These are phyloP conservation scores for Podospora appendiculata DNA, from an alignment of 495 filamentous ascomycete genomes.

Conservation along the genomic window DNA sequence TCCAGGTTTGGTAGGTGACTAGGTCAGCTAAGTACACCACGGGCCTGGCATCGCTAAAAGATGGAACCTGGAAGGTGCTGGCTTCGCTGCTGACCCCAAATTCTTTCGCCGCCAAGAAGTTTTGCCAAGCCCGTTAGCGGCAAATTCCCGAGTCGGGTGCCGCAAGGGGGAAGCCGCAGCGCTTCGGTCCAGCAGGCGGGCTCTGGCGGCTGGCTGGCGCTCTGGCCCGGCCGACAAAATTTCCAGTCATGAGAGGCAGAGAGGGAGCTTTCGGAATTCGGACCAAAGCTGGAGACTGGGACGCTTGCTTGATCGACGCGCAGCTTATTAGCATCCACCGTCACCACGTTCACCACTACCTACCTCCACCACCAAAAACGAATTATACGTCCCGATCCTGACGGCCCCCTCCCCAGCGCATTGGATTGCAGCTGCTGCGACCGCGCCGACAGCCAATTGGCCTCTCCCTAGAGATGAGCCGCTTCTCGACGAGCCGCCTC, in stretches of 20 bases:
- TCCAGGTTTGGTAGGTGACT: conserved; percentile 10
- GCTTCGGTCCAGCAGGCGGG: neutral
- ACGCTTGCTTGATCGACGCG: too few species aligned
- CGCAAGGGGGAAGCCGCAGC: too few species aligned
- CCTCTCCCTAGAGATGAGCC: conserved; percentile 28
- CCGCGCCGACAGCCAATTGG: conserved; percentile 4
- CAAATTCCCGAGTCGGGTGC: conserved; percentile 14
- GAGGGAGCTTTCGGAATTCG: too few species aligned
- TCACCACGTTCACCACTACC: neutral
- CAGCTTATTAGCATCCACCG: neutral
- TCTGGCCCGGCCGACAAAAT: too few species aligned
- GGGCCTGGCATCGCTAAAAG: too few species aligned
- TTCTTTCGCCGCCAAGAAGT: conserved; percentile 15
- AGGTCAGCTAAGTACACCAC: conserved; percentile 1
- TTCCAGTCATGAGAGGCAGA: too few species aligned
- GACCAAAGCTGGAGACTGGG: too few species aligned
- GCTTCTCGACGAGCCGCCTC: conserved; percentile 33
- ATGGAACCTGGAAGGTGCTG: neutral
- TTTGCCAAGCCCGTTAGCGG: conserved; percentile 11
- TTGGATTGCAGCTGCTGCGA: neutral
- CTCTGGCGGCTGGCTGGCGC: neutral
- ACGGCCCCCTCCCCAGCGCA: too few species aligned
- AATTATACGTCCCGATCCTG: too few species aligned
- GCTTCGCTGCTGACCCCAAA: neutral
- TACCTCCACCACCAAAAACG: too few species aligned